Conservation (phyloP, 257 asterid species). For the Eucommia ulmoides region DNA sequence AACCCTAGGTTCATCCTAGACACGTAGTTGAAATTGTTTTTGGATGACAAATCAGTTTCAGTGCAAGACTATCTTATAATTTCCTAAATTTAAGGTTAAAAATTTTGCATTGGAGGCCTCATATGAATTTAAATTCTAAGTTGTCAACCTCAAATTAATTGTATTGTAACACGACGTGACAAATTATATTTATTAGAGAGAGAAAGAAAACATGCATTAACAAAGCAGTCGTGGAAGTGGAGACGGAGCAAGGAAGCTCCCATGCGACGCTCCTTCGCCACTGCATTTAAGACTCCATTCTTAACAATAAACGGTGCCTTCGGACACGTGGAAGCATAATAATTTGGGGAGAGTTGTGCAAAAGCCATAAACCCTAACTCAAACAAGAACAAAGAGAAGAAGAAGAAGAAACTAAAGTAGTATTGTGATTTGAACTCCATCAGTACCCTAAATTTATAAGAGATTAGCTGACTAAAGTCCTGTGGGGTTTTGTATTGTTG, state of each 20-base stretch:
- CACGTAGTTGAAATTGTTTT: neutral
- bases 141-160: no score
- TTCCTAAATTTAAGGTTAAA: neutral
- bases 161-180: no score
- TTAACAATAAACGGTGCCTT: slow-evolving; percentile 34
- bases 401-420: neutral
- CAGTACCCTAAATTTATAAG: neutral
- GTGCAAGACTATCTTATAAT: neutral
- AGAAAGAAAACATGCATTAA: slow-evolving; percentile 9
- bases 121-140: no score
- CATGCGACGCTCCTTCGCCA: slow-evolving; percentile 45
- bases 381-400: slow-evolving; percentile 3
- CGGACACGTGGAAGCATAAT: slow-evolving; percentile 38
- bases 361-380: neutral
- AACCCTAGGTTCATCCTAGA: neutral
- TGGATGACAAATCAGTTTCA: neutral
- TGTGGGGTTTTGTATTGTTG: neutral
- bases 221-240: slow-evolving; percentile 68
- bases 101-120: no score
- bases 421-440: slow-evolving; percentile 3
- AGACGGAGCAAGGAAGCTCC: slow-evolving; percentile 64
- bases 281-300: slow-evolving; percentile 19
- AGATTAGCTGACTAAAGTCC: neutral
- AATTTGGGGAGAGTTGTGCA: slow-evolving; percentile 21
- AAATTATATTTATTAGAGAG: neutral